Conservation (phyloP, 192 early-diverging fungal genomes). For the Gonapodya prolifera region DNA sequence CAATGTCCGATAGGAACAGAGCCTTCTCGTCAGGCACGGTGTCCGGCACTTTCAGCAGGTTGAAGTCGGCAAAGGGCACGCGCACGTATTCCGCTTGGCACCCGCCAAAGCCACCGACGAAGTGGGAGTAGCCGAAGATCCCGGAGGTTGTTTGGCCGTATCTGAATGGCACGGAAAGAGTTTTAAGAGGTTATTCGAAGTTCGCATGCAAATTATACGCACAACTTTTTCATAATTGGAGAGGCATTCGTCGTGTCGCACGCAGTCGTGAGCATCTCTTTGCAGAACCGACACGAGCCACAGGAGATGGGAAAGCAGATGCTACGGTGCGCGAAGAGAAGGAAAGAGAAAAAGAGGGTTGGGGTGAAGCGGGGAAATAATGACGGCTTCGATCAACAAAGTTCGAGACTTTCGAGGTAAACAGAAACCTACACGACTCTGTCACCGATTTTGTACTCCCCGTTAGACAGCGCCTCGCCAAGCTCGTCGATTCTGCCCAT, state of each 20-base stretch:
- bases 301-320: conserved; percentile 31
- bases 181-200: too few relatives aligned
- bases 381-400: too few relatives aligned
- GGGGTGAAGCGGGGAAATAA: not conserved
- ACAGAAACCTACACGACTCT: conserved; percentile 20
- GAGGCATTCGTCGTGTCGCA: conserved; percentile 42
- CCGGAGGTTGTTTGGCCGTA: conserved; percentile 29
- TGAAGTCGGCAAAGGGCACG: conserved; percentile 37
- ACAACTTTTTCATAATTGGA: conserved; percentile 27
- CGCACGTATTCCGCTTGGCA: conserved; percentile 23
- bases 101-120: conserved; percentile 13
- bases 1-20: conserved; percentile 20
- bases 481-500: conserved; percentile 30
- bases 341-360: not conserved
- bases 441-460: conserved; percentile 22
- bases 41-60: conserved; percentile 28
- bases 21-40: conserved; percentile 29
- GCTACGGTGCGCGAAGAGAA: too few relatives aligned
- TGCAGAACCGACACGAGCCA: conserved; percentile 36
- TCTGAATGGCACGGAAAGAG: too few relatives aligned
- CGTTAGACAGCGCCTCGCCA: conserved; percentile 23
- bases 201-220: too few relatives aligned
- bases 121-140: conserved; percentile 38
- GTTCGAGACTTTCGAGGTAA: not conserved
- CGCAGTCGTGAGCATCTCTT: conserved; percentile 21